A percentile compares a stretch with the other conserved stretches of the same genome.
phyloP scores from a whole-genome alignment of 805 yeast species.

The Metschnikowia arizonensis region DNA sequence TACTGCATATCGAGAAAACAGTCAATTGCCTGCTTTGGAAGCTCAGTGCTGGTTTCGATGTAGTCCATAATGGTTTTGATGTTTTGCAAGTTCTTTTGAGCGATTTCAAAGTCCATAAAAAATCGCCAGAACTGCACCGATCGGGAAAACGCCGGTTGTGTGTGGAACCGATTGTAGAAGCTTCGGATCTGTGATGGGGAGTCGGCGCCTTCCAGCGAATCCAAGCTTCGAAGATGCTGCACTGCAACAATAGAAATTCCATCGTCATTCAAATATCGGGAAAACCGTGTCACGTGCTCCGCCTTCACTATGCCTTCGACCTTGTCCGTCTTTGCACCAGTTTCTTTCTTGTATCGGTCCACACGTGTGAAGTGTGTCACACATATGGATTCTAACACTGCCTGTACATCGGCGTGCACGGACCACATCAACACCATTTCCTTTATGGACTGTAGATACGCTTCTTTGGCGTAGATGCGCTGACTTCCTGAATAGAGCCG shows the following conservation, averaged over 20 bases:
- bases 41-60: slow-evolving; percentile 40
- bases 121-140: slow-evolving; percentile 54
- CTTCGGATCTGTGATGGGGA: slow-evolving; percentile 17
- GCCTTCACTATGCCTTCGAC: neutral
- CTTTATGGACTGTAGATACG: slow-evolving; percentile 16
- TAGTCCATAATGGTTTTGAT: slow-evolving; percentile 43
- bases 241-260: slow-evolving; percentile 34
- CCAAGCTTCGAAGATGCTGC: slow-evolving; percentile 27
- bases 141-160: slow-evolving; percentile 29
- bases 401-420: slow-evolving; percentile 18
- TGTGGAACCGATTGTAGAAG: slow-evolving; percentile 29
- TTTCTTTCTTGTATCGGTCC: slow-evolving; percentile 16
- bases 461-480: slow-evolving; percentile 16
- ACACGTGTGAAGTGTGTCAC: slow-evolving; percentile 18
- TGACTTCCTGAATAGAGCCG: slow-evolving; percentile 23
- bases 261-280: slow-evolving; percentile 36
- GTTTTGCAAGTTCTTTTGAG: slow-evolving; percentile 41
- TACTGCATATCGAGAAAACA: slow-evolving; percentile 31
- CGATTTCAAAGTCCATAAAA: slow-evolving; percentile 49
- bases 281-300: slow-evolving; percentile 15
- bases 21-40: slow-evolving; percentile 49
- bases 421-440: slow-evolving; percentile 13
- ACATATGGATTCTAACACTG: slow-evolving; percentile 11
- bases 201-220: too few relatives aligned
- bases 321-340: neutral